Base-by-base conservation (phyloP, 1,139 yeast genomes). In the Schizosaccharomyces versatilis region DNA sequence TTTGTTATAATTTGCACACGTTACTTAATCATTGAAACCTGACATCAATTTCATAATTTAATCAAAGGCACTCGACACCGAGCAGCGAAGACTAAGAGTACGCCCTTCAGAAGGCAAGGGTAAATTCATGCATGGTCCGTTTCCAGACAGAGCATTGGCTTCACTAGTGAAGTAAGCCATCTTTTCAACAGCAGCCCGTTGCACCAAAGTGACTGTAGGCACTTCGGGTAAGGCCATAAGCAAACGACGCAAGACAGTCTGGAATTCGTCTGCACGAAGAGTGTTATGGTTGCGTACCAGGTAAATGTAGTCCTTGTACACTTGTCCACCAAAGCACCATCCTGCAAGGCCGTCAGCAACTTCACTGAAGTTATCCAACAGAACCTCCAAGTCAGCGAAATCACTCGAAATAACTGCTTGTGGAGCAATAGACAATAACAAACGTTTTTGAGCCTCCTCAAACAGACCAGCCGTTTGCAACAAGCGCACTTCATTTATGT, bases 401-500 rank as follows among this genome's bases (percentile, higher is more conserved):
- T 66, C 62, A 5, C 67, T 64, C 7, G 71, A 69, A 38, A 83
- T 73, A 38, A 80, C 74, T 36, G 78, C 73, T 51, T 66, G 62
- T 9, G 97, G 96, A 0, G 90, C 96, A 44, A 86, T 80, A 14
- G 71, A 66, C 2, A 68, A 63, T 2, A 78, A 63, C 3, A 84
- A 69, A 0, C 77, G 69, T 1, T 68, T 66, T 61, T 84, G 94
- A 0, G 95, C 95, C 51, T 76, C 78, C 1, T 68, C 71, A 71
- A 77, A 77, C 53, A 74, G 65, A 14, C 69, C 70, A 0, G 94
- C 94, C n/a, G 70, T 71, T 2, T 84, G 66, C 53, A 82, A 73
- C 24, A 80, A 76, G 53, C 73, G 70, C 1, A 80, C 77, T 60
- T 85, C 88, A 8, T 73, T 71, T 69, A 79, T 71, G 60, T 70